Evolutionary conservation across 192 early-diverging fungal species (phyloP).

Genomic region (Coemansia umbellata): DNA sequence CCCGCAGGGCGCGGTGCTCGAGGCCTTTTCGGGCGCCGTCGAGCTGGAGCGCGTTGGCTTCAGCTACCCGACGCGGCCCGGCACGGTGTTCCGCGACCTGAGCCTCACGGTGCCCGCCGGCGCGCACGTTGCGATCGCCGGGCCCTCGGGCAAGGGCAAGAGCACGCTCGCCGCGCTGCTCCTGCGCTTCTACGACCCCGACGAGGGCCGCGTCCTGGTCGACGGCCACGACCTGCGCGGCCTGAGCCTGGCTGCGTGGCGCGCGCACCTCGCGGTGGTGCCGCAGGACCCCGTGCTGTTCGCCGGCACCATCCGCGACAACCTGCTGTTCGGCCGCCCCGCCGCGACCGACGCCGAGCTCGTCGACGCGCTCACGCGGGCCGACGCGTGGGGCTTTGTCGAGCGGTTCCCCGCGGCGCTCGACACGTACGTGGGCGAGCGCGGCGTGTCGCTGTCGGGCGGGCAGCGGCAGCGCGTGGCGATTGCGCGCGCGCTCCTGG

Average conservation of each 20-base stretch:
- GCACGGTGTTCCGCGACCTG: slow-evolving; percentile 56
- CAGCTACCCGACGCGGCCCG: slow-evolving; percentile 63
- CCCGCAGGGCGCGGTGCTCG: slow-evolving; percentile 11
- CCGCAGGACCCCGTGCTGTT: slow-evolving; percentile 76
- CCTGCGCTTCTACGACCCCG: slow-evolving; percentile 72
- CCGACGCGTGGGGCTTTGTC: slow-evolving; percentile 62
- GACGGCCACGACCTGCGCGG: slow-evolving; percentile 59
- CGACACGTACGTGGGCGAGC: slow-evolving; percentile 88
- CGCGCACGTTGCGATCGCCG: slow-evolving; percentile 51
- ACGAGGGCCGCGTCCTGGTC: slow-evolving; percentile 53
- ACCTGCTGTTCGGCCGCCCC: slow-evolving; percentile 61
- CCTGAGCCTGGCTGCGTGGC: slow-evolving; percentile 56
- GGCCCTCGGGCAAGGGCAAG: slow-evolving; percentile 64
- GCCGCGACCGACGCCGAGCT: slow-evolving; percentile 69
- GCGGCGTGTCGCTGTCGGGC: slow-evolving; percentile 58
- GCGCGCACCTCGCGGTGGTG: slow-evolving; percentile 62
- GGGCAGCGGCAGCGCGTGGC: slow-evolving; percentile 66
- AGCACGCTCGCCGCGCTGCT: slow-evolving; percentile 60
- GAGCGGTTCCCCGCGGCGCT: slow-evolving; percentile 71
- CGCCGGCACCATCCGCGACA: slow-evolving; percentile 63
- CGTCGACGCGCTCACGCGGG: slow-evolving; percentile 45
- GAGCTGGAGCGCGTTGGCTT: slow-evolving; percentile 59
- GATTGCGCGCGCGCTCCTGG: slow-evolving; percentile 77
- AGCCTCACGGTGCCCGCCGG: slow-evolving; percentile 56
- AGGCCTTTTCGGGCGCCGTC: slow-evolving; percentile 46